These are phyloP conservation scores for Sarocladium oryzae DNA, from an alignment of 2,329 filamentous ascomycete genomes.

Conservation along the genomic window DNA sequence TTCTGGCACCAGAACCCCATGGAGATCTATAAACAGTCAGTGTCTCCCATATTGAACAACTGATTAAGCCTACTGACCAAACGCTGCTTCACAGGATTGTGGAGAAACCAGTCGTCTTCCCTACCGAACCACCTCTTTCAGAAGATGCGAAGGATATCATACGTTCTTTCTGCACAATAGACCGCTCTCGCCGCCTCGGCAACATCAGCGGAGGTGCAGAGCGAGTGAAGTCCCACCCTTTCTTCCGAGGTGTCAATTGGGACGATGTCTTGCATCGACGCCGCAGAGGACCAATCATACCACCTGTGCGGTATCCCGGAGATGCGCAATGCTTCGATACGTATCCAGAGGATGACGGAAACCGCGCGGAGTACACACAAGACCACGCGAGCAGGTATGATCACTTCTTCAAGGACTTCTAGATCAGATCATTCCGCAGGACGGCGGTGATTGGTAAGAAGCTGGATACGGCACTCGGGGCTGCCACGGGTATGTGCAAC, in stretches of 20 bases:
- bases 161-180: constrained; percentile 68
- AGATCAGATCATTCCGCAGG: too few species aligned
- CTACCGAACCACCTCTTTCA: constrained; percentile 58
- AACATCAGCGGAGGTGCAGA: constrained; percentile 70
- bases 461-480: too few species aligned
- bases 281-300: constrained; percentile 64
- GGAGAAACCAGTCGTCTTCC: constrained; percentile 70
- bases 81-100: constrained; percentile 55
- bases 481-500: too few species aligned
- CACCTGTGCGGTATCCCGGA: constrained; percentile 64
- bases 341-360: constrained; percentile 69
- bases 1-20: constrained; percentile 86
- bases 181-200: constrained; percentile 69
- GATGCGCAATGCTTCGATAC: constrained; percentile 78
- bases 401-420: constrained; percentile 66
- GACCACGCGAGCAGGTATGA: constrained; percentile 67
- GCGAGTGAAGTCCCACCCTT: constrained; percentile 68
- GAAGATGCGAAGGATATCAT: constrained; percentile 68
- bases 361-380: constrained; percentile 59
- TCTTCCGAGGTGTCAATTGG: constrained; percentile 70
- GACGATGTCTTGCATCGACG: constrained; percentile 60
- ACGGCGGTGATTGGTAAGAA: too few species aligned
- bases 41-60: too few species aligned
- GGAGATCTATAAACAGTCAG: constrained; percentile 73
- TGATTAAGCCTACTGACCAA: background rate